Evolutionary conservation across 768 basidiomycete genomes (phyloP), one percentile per base, ranked within the genome.

Genomic region (Boletus coccyginus): DNA sequence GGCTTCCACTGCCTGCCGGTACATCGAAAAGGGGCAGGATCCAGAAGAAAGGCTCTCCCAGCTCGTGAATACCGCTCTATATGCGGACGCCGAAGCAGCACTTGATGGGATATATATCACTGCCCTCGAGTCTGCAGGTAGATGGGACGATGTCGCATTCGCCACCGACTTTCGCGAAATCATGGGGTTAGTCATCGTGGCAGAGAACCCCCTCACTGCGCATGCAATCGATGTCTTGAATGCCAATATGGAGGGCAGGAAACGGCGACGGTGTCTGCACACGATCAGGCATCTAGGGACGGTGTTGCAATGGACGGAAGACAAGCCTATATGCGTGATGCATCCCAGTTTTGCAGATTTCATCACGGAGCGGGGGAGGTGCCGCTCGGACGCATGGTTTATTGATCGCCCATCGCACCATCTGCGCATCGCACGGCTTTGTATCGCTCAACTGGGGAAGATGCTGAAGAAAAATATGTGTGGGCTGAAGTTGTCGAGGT

Each of bases 291-390:
- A 64, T 59, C 50, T 71, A 2, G 60, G 63, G 12, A 62, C 61
- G 27, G 61, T 71, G 21, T 49, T 71, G 49, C 71, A 64, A 32
- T 70, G 69, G 67, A 58, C 59, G 2, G 55, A 64, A 33, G 62
- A 64, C 38, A 57, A 64, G 19, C 63, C 66, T n/a, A 69, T 74
- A 43, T 64, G 54, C 16, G 62, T 70, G 3, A 65, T 68, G 57
- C 73, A 74, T 51, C 66, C 73, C 0, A 73, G 71, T 29, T 72
- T 74, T 24, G 59, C 57, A 7, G 73, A 75, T 48, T 74, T 75
- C 40, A 59, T 74, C 38, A 68, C 68, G 27, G 66, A 74, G 46
- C 55, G 24, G 44, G 58, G 63, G 24, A 63, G 74, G 11, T 74
- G 70, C 43, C 58, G 61, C 5, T 63, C 60, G 8, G 65, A 69